Conservation (phyloP, 441 rosid genomes). For the Gossypium aridum region DNA sequence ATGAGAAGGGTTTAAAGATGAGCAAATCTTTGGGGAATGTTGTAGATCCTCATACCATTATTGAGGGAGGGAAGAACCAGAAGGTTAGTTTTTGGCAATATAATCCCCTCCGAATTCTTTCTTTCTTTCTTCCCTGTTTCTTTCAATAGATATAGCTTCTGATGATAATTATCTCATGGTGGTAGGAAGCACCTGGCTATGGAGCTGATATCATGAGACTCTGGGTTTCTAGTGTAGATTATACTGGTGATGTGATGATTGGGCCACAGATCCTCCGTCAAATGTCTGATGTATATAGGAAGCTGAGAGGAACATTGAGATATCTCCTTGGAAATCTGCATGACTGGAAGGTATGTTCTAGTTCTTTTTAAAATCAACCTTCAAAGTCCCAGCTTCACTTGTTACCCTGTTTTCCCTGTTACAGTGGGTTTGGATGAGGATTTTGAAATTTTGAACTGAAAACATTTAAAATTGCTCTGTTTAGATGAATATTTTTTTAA, state of each 20-base stretch:
- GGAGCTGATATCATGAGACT: constrained; percentile 97
- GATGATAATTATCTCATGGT: constrained; percentile 21
- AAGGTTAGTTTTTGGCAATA: constrained; percentile 43
- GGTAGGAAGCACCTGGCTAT: constrained; percentile 89
- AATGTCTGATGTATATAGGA: constrained; percentile 93
- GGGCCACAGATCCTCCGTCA: constrained; percentile 90
- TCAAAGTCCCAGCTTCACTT: background rate
- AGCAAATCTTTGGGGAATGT: constrained; percentile 97
- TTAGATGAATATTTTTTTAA: background rate
- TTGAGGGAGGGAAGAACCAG: constrained; percentile 83
- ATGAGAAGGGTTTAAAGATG: constrained; percentile 97
- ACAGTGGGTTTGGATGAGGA: background rate
- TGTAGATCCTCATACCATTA: constrained; percentile 75
- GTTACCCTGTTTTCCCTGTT: background rate
- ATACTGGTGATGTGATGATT: constrained; percentile 78
- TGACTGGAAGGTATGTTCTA: constrained; percentile 78
- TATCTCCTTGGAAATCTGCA: constrained; percentile 93
- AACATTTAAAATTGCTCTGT: background rate
- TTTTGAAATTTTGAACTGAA: background rate
- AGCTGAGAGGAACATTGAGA: constrained; percentile 90
- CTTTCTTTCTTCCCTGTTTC: background rate
- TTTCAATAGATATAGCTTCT: background rate
- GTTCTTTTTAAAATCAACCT: constrained; percentile 3
- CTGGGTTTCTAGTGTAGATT: constrained; percentile 99
- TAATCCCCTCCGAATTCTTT: background rate